Percentiles rank a stretch among this genome's conserved stretches.
phyloP scores from a whole-genome alignment of 495 filamentous ascomycete genomes.

The Aspergillus sclerotiicarbonarius region DNA sequence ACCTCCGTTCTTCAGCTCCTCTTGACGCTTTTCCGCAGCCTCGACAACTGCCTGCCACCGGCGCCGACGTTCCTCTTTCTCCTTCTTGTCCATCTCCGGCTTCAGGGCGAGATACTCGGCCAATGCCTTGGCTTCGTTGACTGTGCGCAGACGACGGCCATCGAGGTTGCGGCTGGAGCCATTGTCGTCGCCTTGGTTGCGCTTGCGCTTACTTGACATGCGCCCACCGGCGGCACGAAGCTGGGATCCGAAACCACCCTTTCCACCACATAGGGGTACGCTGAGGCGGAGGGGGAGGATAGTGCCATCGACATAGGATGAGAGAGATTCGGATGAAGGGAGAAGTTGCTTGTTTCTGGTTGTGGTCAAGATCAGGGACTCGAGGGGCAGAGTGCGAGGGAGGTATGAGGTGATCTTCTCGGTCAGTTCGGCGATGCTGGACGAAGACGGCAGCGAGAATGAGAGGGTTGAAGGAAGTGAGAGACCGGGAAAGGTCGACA shows the following conservation, averaged over 20 bases:
- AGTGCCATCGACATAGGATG: constrained; percentile 22
- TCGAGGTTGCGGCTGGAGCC: constrained; percentile 91
- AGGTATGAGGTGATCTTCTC: constrained; percentile 61
- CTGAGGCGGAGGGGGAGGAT: constrained; percentile 79
- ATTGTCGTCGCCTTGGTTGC: constrained; percentile 77
- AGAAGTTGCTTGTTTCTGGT: constrained; percentile 70
- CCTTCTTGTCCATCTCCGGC: constrained; percentile 92
- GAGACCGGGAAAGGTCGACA: constrained; percentile 80
- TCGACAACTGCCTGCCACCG: constrained; percentile 85
- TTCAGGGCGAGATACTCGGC: constrained; percentile 95
- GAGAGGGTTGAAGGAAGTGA: constrained; percentile 75
- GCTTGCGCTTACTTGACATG: constrained; percentile 93
- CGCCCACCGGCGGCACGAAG: constrained; percentile 94
- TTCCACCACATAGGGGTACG: constrained; percentile 77
- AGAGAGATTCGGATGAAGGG: constrained; percentile 32
- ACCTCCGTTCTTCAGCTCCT: constrained; percentile 68
- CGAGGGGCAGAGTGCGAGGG: constrained; percentile 47
- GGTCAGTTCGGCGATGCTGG: constrained; percentile 65
- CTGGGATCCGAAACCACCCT: constrained; percentile 96
- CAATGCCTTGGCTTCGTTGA: constrained; percentile 90
- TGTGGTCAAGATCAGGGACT: constrained; percentile 73
- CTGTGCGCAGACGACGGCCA: constrained; percentile 82
- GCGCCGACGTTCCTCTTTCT: constrained; percentile 77
- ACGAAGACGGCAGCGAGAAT: constrained; percentile 62
- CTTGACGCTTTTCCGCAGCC: constrained; percentile 72